These are phyloP conservation scores for Candida jianshihensis DNA, from an alignment of 805 yeast genomes.

Conservation along the genomic window DNA sequence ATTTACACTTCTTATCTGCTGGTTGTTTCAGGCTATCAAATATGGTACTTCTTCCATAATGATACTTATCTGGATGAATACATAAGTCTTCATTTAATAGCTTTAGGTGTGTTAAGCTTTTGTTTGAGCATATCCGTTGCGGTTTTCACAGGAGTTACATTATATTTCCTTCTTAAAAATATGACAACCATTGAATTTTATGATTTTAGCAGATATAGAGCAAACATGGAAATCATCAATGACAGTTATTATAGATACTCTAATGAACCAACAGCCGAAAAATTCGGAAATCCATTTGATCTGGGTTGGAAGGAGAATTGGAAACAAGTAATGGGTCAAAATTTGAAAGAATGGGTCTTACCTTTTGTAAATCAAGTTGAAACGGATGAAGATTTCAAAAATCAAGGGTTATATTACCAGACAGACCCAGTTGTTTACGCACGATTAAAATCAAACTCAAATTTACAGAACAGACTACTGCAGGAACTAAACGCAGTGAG, in stretches of 20 bases:
- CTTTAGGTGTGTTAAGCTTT: slow-evolving; percentile 48
- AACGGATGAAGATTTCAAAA: slow-evolving; percentile 24
- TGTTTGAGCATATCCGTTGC: slow-evolving; percentile 50
- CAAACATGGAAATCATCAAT: slow-evolving; percentile 30
- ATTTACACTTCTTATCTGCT: slow-evolving; percentile 39
- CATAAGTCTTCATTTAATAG: slow-evolving; percentile 52
- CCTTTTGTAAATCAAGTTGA: slow-evolving; percentile 38
- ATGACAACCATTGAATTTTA: slow-evolving; percentile 77
- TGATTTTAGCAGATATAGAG: slow-evolving; percentile 42
- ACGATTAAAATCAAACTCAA: slow-evolving; percentile 32
- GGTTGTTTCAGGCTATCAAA: slow-evolving; percentile 29
- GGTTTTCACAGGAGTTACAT: slow-evolving; percentile 49
- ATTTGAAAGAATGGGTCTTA: slow-evolving; percentile 60
- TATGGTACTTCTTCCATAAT: slow-evolving; percentile 42
- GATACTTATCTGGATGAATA: slow-evolving; percentile 33
- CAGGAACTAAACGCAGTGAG: slow-evolving; percentile 1
- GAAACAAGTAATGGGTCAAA: slow-evolving; percentile 65
- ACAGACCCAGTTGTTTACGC: slow-evolving; percentile 37
- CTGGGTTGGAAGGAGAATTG: slow-evolving; percentile 61
- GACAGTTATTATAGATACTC: slow-evolving; percentile 31
- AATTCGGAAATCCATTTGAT: slow-evolving; percentile 66
- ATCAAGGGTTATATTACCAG: slow-evolving; percentile 47
- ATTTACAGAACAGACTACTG: slow-evolving; percentile 33
- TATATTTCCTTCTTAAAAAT: slow-evolving; percentile 56
- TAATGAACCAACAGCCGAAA: slow-evolving; percentile 34